Conservation (phyloP, 2,329 filamentous ascomycete genomes). For the Bipolaris cookei region DNA sequence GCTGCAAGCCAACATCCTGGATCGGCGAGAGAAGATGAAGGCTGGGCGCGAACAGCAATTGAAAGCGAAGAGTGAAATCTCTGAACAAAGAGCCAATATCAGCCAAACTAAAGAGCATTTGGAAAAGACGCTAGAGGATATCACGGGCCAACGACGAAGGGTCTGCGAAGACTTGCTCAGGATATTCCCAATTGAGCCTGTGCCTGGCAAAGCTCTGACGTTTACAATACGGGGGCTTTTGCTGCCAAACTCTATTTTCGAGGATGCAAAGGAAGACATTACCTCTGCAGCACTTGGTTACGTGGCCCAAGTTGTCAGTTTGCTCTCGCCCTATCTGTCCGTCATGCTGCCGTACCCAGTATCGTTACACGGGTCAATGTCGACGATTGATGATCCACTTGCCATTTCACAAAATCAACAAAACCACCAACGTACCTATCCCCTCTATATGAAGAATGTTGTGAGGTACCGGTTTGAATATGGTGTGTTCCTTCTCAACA, state of each 20-base stretch:
- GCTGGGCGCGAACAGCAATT: conserved; percentile 66
- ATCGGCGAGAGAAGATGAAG: conserved; percentile 71
- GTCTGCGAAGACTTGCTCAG: conserved; percentile 81
- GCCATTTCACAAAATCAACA: conserved; percentile 48
- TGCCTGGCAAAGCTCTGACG: conserved; percentile 67
- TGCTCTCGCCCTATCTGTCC: conserved; percentile 82
- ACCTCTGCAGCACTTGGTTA: conserved; percentile 83
- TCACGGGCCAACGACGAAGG: conserved; percentile 84
- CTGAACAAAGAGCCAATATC: conserved; percentile 56
- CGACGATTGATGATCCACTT: conserved; percentile 78
- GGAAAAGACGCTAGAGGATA: conserved; percentile 65
- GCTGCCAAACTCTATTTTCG: conserved; percentile 79
- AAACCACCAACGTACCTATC: conserved; percentile 62
- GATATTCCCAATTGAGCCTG: conserved; percentile 81
- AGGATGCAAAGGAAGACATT: conserved; percentile 73
- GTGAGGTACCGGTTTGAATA: conserved; percentile 94
- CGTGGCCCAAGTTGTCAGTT: conserved; percentile 74
- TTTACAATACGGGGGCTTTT: conserved; percentile 83
- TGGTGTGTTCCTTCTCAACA: conserved; percentile 94
- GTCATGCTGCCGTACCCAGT: conserved; percentile 83
- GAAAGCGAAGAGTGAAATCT: conserved; percentile 65
- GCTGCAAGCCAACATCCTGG: conserved; percentile 68
- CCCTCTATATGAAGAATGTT: conserved; percentile 73
- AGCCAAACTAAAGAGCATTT: conserved; percentile 62
- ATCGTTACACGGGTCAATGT: conserved; percentile 73